Conservation (phyloP, 345 rosid genomes). For the Microthlaspi erraticum region DNA sequence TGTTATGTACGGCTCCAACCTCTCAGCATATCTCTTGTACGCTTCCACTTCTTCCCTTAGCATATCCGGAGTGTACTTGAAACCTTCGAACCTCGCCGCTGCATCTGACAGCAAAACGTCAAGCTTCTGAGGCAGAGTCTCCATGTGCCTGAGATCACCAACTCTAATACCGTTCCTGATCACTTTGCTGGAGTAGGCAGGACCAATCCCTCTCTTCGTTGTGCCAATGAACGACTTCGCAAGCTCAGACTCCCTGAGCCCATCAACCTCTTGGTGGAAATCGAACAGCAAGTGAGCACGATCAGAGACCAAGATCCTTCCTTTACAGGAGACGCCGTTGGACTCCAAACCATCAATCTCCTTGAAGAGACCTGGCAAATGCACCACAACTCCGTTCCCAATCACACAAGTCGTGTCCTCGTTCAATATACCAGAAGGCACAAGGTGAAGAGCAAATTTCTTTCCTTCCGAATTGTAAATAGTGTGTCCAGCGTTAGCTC, state of each 20-base stretch:
- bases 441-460: constrained; percentile 96
- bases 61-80: constrained; percentile 73
- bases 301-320: constrained; percentile 92
- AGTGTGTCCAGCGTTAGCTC: constrained; percentile 99
- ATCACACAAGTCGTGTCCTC: constrained; percentile 89
- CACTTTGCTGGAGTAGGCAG: constrained; percentile 82
- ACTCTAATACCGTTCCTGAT: constrained; percentile 93
- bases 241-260: constrained; percentile 88
- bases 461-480: constrained; percentile 90
- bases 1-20: constrained; percentile 85
- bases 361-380: constrained; percentile 80
- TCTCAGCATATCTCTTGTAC: constrained; percentile 90
- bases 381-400: constrained; percentile 96
- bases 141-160: constrained; percentile 92
- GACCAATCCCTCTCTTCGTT: constrained; percentile 95
- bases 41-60: constrained; percentile 84
- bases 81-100: constrained; percentile 72
- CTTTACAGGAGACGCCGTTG: constrained; percentile 79
- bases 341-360: constrained; percentile 89
- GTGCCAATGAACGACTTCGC: constrained; percentile 93
- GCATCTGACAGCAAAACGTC: constrained; percentile 76
- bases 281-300: constrained; percentile 92
- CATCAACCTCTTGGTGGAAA: constrained; percentile 91
- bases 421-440: constrained; percentile 90
- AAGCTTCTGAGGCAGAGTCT: constrained; percentile 88